Evolutionary conservation across 2,329 filamentous ascomycete species (phyloP).

Genomic region (Rutstroemia sp.): DNA sequence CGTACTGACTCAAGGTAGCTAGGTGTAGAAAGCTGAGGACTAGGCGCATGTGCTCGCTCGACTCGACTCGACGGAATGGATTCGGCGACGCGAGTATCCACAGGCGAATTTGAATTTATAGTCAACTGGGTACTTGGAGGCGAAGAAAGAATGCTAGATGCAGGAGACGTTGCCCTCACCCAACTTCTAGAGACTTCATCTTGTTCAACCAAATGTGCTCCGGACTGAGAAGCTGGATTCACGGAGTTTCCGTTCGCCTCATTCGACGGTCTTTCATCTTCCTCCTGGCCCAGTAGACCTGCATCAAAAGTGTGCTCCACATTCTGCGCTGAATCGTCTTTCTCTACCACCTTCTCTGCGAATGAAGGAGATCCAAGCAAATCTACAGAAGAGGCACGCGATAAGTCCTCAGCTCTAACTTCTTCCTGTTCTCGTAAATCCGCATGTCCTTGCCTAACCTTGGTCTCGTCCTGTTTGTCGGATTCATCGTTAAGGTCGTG

Average conservation of each 20-base stretch:
- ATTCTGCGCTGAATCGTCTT: no score
- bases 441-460: not conserved
- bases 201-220: slow-evolving; percentile 6
- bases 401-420: not conserved
- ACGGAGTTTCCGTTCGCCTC: not conserved
- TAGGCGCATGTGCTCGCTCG: no score
- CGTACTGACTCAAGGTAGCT: not conserved
- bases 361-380: not conserved
- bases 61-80: no score
- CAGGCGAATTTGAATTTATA: no score
- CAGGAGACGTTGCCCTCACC: slow-evolving; percentile 31
- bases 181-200: slow-evolving; percentile 35
- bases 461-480: not conserved
- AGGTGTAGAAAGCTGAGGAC: not conserved
- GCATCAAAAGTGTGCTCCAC: no score
- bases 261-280: not conserved
- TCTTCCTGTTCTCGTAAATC: not conserved
- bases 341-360: no score
- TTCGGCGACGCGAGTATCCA: no score
- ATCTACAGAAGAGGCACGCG: slow-evolving; percentile 9
- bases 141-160: slow-evolving; percentile 26
- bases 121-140: slow-evolving; percentile 7
- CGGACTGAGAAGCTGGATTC: not conserved
- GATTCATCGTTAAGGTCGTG: not conserved
- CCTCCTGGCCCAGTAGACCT: no score